phyloP scores from a whole-genome alignment of 345 rosid genomes.

The Arabis alpina region DNA sequence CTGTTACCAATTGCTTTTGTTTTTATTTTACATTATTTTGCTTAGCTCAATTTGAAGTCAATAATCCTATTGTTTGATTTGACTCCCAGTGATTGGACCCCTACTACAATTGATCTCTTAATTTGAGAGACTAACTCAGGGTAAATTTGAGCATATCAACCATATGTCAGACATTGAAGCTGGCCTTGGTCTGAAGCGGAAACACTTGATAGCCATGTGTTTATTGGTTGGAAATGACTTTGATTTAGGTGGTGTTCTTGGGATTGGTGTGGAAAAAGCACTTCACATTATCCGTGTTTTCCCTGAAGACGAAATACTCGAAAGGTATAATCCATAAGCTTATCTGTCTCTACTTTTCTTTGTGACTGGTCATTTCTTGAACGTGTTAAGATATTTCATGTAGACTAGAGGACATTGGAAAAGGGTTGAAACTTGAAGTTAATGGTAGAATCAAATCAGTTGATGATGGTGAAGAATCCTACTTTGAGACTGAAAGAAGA shows the following conservation, averaged over 20 bases:
- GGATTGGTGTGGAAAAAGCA: constrained; percentile 80
- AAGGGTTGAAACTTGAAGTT: constrained; percentile 43
- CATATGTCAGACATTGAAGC: constrained; percentile 76
- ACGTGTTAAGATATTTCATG: constrained; percentile 19
- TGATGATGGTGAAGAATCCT: constrained; percentile 40
- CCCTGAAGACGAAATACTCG: constrained; percentile 67
- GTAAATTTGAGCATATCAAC: no score
- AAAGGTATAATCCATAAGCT: constrained; percentile 48
- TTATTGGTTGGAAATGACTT: constrained; percentile 90
- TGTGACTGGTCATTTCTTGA: constrained; percentile 28
- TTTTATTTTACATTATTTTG: no score
- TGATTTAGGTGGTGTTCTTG: constrained; percentile 75
- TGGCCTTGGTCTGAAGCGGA: constrained; percentile 82
- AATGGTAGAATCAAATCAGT: constrained; percentile 41
- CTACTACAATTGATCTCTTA: no score
- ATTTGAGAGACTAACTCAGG: no score
- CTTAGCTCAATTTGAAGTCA: no score
- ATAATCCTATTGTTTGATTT: no score
- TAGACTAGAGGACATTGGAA: constrained; percentile 69
- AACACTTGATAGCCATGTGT: constrained; percentile 82
- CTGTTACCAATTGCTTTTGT: no score
- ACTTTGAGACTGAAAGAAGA: constrained; percentile 47
- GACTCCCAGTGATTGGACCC: no score
- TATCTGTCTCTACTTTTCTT: not conserved
- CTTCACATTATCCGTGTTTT: constrained; percentile 62